Base-by-base conservation (phyloP, 805 yeast genomes). In the Kodamaea laetipori region DNA sequence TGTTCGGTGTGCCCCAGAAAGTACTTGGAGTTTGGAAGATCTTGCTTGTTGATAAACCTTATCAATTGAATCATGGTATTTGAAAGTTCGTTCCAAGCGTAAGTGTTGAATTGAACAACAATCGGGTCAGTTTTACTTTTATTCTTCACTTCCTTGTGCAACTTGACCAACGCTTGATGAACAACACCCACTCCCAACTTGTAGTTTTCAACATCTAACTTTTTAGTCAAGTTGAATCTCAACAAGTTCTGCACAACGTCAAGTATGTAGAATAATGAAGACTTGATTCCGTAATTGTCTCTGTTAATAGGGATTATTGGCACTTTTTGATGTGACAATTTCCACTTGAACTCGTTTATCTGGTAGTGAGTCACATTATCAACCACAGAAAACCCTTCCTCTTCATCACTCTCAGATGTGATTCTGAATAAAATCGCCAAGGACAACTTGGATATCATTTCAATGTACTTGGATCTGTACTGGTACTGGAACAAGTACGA, bases 401-500 rank as follows among this genome's bases (percentile, higher is more conserved):
- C 25, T 15, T 26, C 23, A 32, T 34, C 44, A n/a, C 39, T 37
- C 3, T 54, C 33, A 28, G 33, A 10, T 13, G 68, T 52, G 11
- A 68, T 38, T 42, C 58, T 61, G 28, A 64, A 50, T 32, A 67
- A 47, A 3, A 62, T 47, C 13, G 55, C 42, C 9, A 71, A 52
- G 3, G 61, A 50, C 8, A 69, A 38, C 39, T 64, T 58, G 11
- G 70, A 56, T 4, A 55, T 52, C 1, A 53, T 28, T 36, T 55
- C 57, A 39, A 61, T 59, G 7, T 47, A 47, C 4, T 48, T 41
- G 1, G 67, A 55, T 30, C 52, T 56, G 48, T 64, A 63, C 45
- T 71, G 75, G 46, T 69, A 68, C 37, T 66, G 72, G 44, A 60
- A 62, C 18, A 63, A 56, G 41, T 67, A 71, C 0, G 76, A 70